These are phyloP conservation scores for Arabis hirsuta DNA, from an alignment of 345 rosid genomes.

Conservation along the genomic window DNA sequence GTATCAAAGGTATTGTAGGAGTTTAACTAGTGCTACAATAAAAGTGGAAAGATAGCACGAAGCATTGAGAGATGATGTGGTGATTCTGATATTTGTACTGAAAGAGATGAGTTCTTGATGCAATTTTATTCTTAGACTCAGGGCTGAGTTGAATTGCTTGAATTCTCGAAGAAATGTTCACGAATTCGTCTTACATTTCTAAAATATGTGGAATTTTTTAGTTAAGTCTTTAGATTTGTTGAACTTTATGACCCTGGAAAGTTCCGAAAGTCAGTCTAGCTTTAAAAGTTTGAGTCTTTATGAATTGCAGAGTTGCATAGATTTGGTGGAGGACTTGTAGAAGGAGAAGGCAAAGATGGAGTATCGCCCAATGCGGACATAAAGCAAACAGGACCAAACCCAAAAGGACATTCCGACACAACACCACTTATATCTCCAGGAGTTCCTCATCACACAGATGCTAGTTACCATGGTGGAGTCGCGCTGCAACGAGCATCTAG, in stretches of 20 bases:
- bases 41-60: not conserved
- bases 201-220: not conserved
- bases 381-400: constrained; percentile 64
- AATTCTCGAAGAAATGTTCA: constrained; percentile 1
- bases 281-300: constrained; percentile 24
- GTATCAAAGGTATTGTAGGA: no score
- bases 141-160: constrained; percentile 3
- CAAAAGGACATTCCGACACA: constrained; percentile 59
- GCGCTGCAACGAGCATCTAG: constrained; percentile 80
- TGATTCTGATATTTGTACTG: not conserved
- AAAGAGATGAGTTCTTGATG: not conserved
- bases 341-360: constrained; percentile 62
- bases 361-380: constrained; percentile 56
- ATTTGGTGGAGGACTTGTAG: constrained; percentile 83
- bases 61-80: not conserved
- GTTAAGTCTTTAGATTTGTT: constrained; percentile 2
- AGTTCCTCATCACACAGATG: constrained; percentile 60
- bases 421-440: constrained; percentile 51
- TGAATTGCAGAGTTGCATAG: constrained; percentile 73
- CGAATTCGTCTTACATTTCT: not conserved
- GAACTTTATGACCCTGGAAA: constrained; percentile 4
- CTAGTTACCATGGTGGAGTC: constrained; percentile 57
- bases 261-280: constrained; percentile 6
- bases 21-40: no score
- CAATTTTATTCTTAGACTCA: not conserved